Evolutionary conservation across 1,139 yeast species (phyloP), one percentile per base, ranked within the genome.

Genomic region (Diutina neorugosa): DNA sequence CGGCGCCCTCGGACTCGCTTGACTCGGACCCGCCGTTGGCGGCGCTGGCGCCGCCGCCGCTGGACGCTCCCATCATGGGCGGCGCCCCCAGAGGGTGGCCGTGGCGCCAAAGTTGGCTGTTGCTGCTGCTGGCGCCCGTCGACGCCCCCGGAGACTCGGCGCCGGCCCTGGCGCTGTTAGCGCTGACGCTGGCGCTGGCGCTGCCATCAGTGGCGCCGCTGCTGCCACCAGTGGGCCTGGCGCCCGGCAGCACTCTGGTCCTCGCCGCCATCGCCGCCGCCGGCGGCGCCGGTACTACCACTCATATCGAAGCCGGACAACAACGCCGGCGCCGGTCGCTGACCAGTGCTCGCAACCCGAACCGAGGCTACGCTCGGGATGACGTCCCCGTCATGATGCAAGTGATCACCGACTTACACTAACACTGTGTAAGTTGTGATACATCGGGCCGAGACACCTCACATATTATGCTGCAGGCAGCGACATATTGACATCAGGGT

Each of bases 201-300:
- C n/a, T 14, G 16, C 37, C 12, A n/a, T n/a, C 12, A n/a, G 37
- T 31, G 1, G n/a, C 12, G 14, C 37, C 12, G 37, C 4, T 14
- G 37, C 37, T 31, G 37, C 37, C 37, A 14, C 37, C 37, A 11
- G 37, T 31, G 4, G 37, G 37, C 37, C 37, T 31, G 37, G 40
- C 14, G n/a, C 20, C 50, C 16, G 37, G 37, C n/a, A 25, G 37
- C n/a, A 25, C 40, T 5, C 50, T 46, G 50, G 50, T 46, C 14
- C 25, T 46, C 7, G 50, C 50, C 5, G 50, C 50, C 12, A 46
- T 46, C 2, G 50, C 50, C 40, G 50, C 50, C 18, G 50, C 50
- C 12, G 50, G 50, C 21, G 50, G 50, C n/a, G 50, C 50, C 7
- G n/a, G 9, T 20, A 46, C 50, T 8, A 46, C 41, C 37, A n/a